Evolutionary conservation across 352 stramenopile species (phyloP).

Genomic region (Globisporangium canariense): DNA sequence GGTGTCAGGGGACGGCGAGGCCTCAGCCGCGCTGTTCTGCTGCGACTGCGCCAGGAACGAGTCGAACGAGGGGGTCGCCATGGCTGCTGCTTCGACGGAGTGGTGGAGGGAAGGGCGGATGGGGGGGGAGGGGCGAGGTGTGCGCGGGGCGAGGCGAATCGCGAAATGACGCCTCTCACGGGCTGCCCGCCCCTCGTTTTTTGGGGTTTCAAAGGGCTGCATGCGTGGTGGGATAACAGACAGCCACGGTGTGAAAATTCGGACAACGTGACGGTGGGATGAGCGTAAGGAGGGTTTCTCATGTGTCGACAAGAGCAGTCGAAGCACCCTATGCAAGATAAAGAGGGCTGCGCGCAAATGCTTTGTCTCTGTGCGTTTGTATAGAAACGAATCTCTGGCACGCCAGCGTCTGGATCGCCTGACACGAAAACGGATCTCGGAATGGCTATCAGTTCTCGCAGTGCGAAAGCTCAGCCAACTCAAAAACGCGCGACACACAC

Average conservation of each 20-base stretch:
- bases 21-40: slow-evolving; percentile 35
- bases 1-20: slow-evolving; percentile 24
- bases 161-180: slow-evolving; percentile 15
- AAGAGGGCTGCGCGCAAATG: background rate
- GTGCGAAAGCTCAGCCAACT: no score
- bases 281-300: no score
- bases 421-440: background rate
- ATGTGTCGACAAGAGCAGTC: no score
- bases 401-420: slow-evolving; percentile 1
- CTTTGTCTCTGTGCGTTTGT: slow-evolving; percentile 5
- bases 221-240: background rate
- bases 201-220: background rate
- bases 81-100: background rate
- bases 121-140: background rate
- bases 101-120: background rate
- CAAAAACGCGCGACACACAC: no score
- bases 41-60: slow-evolving; percentile 55
- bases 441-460: no score
- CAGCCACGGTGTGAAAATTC: background rate
- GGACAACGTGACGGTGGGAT: background rate
- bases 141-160: slow-evolving; percentile 17
- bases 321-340: no score
- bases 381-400: slow-evolving; percentile 10
- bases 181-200: background rate
- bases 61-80: slow-evolving; percentile 35